These are phyloP conservation scores for Eucalyptus cloeziana DNA, from an alignment of 345 rosid species.

Conservation along the genomic window DNA sequence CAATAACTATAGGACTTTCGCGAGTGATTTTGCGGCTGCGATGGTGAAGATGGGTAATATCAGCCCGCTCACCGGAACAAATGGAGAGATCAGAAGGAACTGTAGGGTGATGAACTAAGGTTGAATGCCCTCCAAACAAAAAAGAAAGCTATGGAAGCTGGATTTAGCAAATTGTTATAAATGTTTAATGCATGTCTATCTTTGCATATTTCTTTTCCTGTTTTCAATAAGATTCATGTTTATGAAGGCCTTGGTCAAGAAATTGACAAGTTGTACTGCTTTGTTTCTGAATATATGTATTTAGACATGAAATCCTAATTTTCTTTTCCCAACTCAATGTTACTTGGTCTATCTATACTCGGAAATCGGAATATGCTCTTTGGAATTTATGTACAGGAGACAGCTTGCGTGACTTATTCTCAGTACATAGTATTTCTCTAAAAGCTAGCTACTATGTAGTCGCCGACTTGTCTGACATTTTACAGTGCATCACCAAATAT, in stretches of 20 bases:
- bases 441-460: not conserved
- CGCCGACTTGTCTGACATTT: not conserved
- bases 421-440: not conserved
- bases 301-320: not conserved
- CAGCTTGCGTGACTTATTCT: not conserved
- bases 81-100: slow-evolving; percentile 27
- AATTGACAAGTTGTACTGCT: not conserved
- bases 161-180: not conserved
- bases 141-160: not conserved
- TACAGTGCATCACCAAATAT: not conserved
- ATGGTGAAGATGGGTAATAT: slow-evolving; percentile 43
- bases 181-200: not conserved
- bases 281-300: not conserved
- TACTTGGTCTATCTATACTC: not conserved
- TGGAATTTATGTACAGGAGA: not conserved
- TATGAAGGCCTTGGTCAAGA: not conserved
- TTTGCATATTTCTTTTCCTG: not conserved
- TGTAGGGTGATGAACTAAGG: slow-evolving; percentile 16
- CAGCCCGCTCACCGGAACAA: slow-evolving; percentile 24
- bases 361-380: not conserved
- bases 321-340: not conserved
- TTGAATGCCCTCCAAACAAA: not conserved
- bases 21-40: slow-evolving; percentile 21
- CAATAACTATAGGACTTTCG: not conserved
- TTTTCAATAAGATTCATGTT: not conserved